Percentiles rank a stretch among this genome's conserved stretches.
These are phyloP conservation scores for Chrysoporthe deuterocubensis DNA, from an alignment of 2,329 filamentous ascomycete genomes.

Conservation along the genomic window DNA sequence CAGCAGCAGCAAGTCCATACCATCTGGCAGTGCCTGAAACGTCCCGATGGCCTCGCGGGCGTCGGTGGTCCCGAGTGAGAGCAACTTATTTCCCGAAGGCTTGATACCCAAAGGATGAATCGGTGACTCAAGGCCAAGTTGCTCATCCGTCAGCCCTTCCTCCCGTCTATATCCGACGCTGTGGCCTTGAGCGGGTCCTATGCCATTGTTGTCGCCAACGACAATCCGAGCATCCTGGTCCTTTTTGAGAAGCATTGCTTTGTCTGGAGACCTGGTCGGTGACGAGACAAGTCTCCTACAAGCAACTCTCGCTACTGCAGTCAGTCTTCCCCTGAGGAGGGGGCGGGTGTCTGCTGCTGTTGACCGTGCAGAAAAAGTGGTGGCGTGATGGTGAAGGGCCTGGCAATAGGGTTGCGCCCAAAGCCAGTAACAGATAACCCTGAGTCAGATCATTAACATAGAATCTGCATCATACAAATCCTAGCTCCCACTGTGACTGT, in stretches of 20 bases:
- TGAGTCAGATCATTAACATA: neutral
- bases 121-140: constrained; percentile 46
- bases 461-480: neutral
- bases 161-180: constrained; percentile 2
- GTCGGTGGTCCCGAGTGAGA: constrained; percentile 64
- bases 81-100: constrained; percentile 81
- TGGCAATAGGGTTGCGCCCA: neutral
- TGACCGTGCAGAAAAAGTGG: neutral
- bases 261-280: neutral
- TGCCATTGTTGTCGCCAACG: constrained; percentile 21
- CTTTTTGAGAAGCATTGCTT: constrained; percentile 27
- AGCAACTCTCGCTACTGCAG: neutral
- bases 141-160: constrained; percentile 23
- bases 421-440: neutral
- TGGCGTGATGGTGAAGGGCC: neutral
- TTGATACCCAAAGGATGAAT: constrained; percentile 83
- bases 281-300: neutral
- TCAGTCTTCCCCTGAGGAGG: too few relatives aligned
- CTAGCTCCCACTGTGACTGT: neutral
- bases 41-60: constrained; percentile 68
- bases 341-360: neutral
- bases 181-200: constrained; percentile 7
- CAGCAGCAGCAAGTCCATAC: neutral
- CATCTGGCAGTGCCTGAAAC: constrained; percentile 73
- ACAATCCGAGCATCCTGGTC: constrained; percentile 23